These are phyloP conservation scores for Backusella sp. DNA, from an alignment of 192 early-diverging fungal species.

Conservation along the genomic window DNA sequence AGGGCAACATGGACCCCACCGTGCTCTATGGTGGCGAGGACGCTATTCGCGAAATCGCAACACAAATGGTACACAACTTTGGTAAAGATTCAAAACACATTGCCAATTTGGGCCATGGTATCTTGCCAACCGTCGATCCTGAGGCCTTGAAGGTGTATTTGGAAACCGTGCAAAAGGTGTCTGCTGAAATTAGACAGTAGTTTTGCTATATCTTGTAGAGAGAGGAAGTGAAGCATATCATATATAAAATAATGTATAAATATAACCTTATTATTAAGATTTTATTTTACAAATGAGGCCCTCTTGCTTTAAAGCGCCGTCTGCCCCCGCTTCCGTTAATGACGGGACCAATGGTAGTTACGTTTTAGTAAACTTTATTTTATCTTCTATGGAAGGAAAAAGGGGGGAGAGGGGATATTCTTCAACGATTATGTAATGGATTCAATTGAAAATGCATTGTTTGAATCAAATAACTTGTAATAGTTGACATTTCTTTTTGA, in stretches of 20 bases:
- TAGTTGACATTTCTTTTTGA: no score
- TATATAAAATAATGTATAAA: neutral
- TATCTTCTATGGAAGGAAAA: neutral
- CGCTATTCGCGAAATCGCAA: conserved; percentile 68
- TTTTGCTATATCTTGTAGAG: neutral
- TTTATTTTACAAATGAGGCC: neutral
- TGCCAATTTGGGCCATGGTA: conserved; percentile 97
- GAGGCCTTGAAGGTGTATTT: conserved; percentile 70
- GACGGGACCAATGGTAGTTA: neutral
- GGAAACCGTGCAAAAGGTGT: conserved; percentile 64
- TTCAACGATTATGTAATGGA: no score
- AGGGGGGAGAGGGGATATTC: no score
- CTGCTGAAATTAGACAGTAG: conserved; percentile 46
- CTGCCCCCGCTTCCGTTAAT: neutral
- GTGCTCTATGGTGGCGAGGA: conserved; percentile 76
- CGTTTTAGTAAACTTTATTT: neutral
- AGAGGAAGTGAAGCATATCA: neutral
- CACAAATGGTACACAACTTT: conserved; percentile 80
- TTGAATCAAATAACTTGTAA: no score
- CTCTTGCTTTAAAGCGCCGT: neutral
- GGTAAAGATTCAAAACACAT: conserved; percentile 74
- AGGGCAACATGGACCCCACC: conserved; percentile 96
- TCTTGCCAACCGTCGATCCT: conserved; percentile 81
- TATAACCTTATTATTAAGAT: neutral
- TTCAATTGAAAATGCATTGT: no score